Base-by-base conservation (phyloP, 75 land plant genomes). In the Pinus taeda region DNA sequence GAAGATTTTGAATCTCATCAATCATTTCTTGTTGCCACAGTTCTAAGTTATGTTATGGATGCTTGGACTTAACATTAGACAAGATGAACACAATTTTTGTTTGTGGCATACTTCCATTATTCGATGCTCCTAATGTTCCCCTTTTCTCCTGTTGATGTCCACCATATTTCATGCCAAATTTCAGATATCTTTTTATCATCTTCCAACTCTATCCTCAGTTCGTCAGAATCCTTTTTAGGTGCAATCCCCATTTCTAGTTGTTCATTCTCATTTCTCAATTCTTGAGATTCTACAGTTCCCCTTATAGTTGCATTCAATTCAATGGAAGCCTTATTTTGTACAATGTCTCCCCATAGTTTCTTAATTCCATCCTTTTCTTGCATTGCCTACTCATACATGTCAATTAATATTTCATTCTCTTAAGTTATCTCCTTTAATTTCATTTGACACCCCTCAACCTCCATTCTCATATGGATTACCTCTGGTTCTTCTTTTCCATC, bases 331-430 rank as follows among this genome's bases (percentile, higher is more conserved):
- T 56, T 73, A 56, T 53, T 73, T 73, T 53, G 20, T 17, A 56
- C 30, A 73, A 6, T 56, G 9, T 73, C 74, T 12, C 26, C 4
- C 59, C 57, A 55, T 58, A 75, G 36, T 63, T 83, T 79, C 61
- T 74, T 86, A 30, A 84, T 59, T 7, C 84, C 88, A 81, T 88
- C 90, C 57, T 80, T 88, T 59, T 91, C 93, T 59, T 83, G 78
- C 86, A 91, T 91, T 56, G 88, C 93, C 42, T 82, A 79, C 83
- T 88, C 90, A 81, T 88, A 88, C 29, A 86, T 64, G 33, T 85
- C 81, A 90, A 83, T 71, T 17, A 86, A 66, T 65, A 74, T 84
- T 30, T 88, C 91, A 79, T 88, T 88, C 71, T 88, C 89, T 83
- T 88, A 87, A 81, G 77, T 79, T 83, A 91, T 56, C 39, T 88